These are phyloP conservation scores for Brassica balearica DNA, from an alignment of 441 rosid species.

Conservation along the genomic window DNA sequence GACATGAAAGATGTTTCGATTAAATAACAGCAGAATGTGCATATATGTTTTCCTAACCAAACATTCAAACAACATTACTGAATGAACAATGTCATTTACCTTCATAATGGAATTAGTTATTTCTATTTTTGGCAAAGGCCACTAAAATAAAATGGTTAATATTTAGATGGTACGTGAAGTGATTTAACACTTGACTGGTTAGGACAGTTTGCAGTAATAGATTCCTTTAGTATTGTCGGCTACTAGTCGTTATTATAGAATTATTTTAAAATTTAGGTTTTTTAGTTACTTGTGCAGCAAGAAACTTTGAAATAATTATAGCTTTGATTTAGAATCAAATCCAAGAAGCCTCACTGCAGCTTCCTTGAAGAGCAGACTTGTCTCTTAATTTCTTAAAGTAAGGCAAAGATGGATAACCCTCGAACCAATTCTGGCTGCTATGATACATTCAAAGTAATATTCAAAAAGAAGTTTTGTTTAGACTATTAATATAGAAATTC, in stretches of 20 bases:
- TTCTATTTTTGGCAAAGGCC: neutral
- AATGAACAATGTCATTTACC: slow-evolving; percentile 4
- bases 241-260: slow-evolving; percentile 20
- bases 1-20: too few relatives aligned
- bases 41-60: slow-evolving; percentile 30
- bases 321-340: slow-evolving; percentile 17
- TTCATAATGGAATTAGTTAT: slow-evolving; percentile 7
- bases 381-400: slow-evolving; percentile 22
- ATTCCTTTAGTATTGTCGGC: slow-evolving; percentile 19
- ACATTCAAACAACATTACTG: slow-evolving; percentile 3
- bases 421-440: slow-evolving; percentile 36
- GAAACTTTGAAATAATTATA: neutral
- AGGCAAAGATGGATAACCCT: slow-evolving; percentile 20
- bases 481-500: slow-evolving; percentile 1
- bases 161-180: neutral
- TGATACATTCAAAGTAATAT: neutral
- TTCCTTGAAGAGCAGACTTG: slow-evolving; percentile 28
- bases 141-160: slow-evolving; percentile 11
- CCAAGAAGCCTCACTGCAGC: slow-evolving; percentile 34
- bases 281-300: slow-evolving; percentile 1
- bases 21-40: slow-evolving; percentile 35
- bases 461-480: neutral
- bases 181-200: slow-evolving; percentile 23
- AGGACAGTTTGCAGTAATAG: slow-evolving; percentile 4
- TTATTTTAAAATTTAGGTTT: neutral